Evolutionary conservation across 352 stramenopile species (phyloP).

Genomic region (Phytophthora fragariae): DNA sequence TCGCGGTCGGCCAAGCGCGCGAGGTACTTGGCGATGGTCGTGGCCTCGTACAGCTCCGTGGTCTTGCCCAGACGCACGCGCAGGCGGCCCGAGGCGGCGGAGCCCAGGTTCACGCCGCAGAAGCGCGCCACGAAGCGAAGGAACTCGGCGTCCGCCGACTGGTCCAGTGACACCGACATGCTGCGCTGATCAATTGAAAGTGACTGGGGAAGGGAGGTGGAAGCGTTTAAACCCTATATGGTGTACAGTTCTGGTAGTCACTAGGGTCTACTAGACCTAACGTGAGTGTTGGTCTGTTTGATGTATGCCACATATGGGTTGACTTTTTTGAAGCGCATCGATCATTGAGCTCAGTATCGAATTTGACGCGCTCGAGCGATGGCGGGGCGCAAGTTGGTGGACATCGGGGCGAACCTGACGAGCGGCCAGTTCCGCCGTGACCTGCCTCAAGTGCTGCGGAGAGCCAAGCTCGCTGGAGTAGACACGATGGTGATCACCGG

Average conservation of each 20-base stretch:
- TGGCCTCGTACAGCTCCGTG: constrained; percentile 76
- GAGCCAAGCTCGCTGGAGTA: constrained; percentile 75
- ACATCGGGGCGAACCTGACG: constrained; percentile 79
- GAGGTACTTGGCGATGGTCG: constrained; percentile 82
- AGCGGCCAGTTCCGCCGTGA: constrained; percentile 82
- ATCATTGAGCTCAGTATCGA: constrained; percentile 3
- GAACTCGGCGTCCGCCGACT: constrained; percentile 75
- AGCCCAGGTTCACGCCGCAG: constrained; percentile 76
- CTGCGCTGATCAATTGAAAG: constrained; percentile 18
- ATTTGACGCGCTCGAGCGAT: constrained; percentile 5
- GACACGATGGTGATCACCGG: constrained; percentile 89
- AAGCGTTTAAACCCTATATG: background rate
- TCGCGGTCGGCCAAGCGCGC: constrained; percentile 78
- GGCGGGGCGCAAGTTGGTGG: constrained; percentile 40
- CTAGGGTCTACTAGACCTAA: no score
- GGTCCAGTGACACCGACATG: constrained; percentile 88
- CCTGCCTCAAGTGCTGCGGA: constrained; percentile 88
- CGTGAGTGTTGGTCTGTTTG: constrained; percentile 28
- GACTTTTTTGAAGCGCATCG: constrained; percentile 16
- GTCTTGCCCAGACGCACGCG: constrained; percentile 78
- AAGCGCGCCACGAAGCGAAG: constrained; percentile 87
- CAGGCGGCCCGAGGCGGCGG: constrained; percentile 74
- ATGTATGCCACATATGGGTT: constrained; percentile 1
- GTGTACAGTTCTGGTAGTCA: no score
- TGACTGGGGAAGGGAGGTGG: background rate